Evolutionary conservation across 2,329 filamentous ascomycete genomes (phyloP), one percentile per base, ranked within the genome.

Genomic region (Coniosporium tulheliwenetii): DNA sequence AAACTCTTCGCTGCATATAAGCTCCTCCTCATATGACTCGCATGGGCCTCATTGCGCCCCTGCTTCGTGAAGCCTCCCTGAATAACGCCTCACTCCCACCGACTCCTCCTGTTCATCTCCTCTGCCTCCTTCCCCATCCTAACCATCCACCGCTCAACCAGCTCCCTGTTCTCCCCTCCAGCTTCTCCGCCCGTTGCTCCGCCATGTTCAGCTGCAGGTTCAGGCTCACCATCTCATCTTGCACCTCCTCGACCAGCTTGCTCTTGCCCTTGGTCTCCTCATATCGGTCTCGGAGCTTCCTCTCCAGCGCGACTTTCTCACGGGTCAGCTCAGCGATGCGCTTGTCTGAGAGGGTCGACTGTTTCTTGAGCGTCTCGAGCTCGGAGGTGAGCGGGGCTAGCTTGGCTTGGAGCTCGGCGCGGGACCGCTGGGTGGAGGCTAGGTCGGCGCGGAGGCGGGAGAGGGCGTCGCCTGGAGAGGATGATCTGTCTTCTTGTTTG

Each of bases 61-160:
- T 26, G 19, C 19, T 26, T 26, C 19, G 19, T 26, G 19, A 26
- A 3, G 19, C 7, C 7, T 26, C 19, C 19, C 19, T 7, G 19
- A 26, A 26, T 26, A 49, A 50, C 19, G 19, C 19, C 19, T 44
- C 41, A 44, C 29, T 43, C 36, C 48, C 48, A 45, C 10, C 42
- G 38, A 42, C 39, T 38, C 31, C 52, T 51, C 30, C 70, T 57
- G 53, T 96, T 96, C 80, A 94, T 87, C 46, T 75, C 79, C 42
- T 91, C 83, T 9, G 84, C 89, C 64, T 95, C 87, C 55, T 79
- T 73, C 3, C 79, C 81, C 73, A 91, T 91, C 47, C 81, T 71
- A 54, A 76, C 77, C 81, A 96, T 87, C 85, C 87, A 96, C 41
- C 91, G 72, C 57, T 86, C 81, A 40, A 95, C 78, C 41, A 98